Evolutionary conservation across 345 rosid genomes (phyloP), one percentile per base, ranked within the genome.

Genomic region (Euclidium syriacum): DNA sequence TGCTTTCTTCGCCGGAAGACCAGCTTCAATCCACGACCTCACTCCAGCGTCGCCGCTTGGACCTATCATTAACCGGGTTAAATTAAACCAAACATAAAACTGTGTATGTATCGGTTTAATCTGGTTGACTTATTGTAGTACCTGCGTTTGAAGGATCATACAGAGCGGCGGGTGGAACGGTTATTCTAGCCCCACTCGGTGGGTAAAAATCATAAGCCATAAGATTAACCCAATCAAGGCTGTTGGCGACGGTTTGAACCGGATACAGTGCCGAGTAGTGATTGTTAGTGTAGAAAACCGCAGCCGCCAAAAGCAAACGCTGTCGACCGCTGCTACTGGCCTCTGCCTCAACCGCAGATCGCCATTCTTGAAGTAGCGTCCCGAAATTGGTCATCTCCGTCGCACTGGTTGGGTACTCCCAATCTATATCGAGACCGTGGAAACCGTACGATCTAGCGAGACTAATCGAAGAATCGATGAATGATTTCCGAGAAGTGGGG

Each of bases 351-450:
- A 82, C 73, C 0, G 84, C 84, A 0, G 64, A 62, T 10, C 86
- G 70, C 90, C 90, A 86, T 52, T 84, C 65, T 30, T 33, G 29
- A 30, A 57, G 33, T 14, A 64, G 49, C 19, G 65, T 50, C n/a
- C 78, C 87, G 24, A 84, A 63, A 46, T 76, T 70, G 65, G 5
- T 58, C 90, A 82, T 84, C 41, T 79, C 75, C 16, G 74, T 44
- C 0, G 75, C 59, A 4, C 30, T 65, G 33, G 44, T 32, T 4
- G 88, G 90, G 29, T 68, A 73, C 42, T 80, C 86, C 95, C 88
- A 84, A 17, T 77, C 81, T 8, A 87, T 80, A 44, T 87, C 95
- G n/a, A 84, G 79, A 57, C 95, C 95, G 52, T 82, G 65, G 59
- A 82, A 81, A 2, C 77, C 79, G 24, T 78, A 57, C 0, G 79